These are phyloP conservation scores for Psilocybe azurescens DNA, from an alignment of 768 basidiomycete genomes.

Conservation along the genomic window DNA sequence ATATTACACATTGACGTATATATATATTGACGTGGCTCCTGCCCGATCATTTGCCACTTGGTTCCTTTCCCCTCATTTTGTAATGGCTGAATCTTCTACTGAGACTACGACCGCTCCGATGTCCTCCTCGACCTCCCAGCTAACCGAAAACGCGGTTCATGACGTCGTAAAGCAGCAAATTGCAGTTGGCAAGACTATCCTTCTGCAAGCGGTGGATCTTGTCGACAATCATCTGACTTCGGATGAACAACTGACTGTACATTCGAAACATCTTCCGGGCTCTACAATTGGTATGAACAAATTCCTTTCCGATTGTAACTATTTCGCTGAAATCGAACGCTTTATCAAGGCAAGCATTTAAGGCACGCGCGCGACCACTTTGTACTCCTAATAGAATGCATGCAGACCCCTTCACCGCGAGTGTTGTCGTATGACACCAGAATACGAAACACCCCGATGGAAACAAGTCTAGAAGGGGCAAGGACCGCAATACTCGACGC, in stretches of 20 bases:
- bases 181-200: conserved; percentile 67
- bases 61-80: conserved; percentile 15
- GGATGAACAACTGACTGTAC: conserved; percentile 70
- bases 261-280: conserved; percentile 81
- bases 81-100: conserved; percentile 27
- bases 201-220: conserved; percentile 77
- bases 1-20: conserved; percentile 19
- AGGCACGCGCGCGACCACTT: conserved; percentile 89
- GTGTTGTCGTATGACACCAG: conserved; percentile 79
- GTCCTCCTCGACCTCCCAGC: conserved; percentile 15
- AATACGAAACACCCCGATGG: conserved; percentile 84
- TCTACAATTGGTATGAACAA: conserved; percentile 78
- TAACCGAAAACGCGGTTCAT: conserved; percentile 20
- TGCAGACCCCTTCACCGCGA: conserved; percentile 48
- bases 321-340: conserved; percentile 7
- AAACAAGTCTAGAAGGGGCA: conserved; percentile 66
- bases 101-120: conserved; percentile 12
- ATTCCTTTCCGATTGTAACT: not conserved
- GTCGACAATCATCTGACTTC: conserved; percentile 67
- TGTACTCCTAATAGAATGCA: conserved; percentile 62
- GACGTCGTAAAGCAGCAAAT: conserved; percentile 58
- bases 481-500: conserved; percentile 57
- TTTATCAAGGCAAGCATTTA: conserved; percentile 74
- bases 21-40: conserved; percentile 27
- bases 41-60: conserved; percentile 31